Percentiles rank a stretch among this genome's conserved stretches.
Evolutionary conservation across 768 basidiomycete species (phyloP).

Genomic region (Termitomyces bulborhizus): DNA sequence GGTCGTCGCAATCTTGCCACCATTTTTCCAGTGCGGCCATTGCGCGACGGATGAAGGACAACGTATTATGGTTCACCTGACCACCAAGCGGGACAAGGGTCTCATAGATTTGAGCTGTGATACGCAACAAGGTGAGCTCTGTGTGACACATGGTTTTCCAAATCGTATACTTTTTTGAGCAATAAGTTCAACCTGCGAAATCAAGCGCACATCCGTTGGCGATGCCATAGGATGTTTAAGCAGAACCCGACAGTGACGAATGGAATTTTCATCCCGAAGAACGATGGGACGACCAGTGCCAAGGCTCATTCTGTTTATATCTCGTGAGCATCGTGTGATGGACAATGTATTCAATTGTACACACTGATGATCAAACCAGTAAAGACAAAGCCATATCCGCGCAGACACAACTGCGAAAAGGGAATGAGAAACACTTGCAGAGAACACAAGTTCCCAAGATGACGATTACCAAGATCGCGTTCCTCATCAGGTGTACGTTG

Average conservation of each 20-base stretch:
- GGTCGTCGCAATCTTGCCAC: slow-evolving; percentile 84
- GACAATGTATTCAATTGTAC: slow-evolving; percentile 21
- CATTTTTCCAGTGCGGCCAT: slow-evolving; percentile 85
- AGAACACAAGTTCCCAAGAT: neutral
- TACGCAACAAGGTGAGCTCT: slow-evolving; percentile 1
- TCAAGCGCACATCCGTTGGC: slow-evolving; percentile 82
- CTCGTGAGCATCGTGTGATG: slow-evolving; percentile 3
- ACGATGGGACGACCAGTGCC: slow-evolving; percentile 90
- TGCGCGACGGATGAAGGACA: slow-evolving; percentile 84
- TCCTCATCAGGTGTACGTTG: slow-evolving; percentile 76
- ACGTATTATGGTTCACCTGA: slow-evolving; percentile 77
- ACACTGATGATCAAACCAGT: slow-evolving; percentile 95
- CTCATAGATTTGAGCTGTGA: slow-evolving; percentile 85
- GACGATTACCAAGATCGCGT: slow-evolving; percentile 65
- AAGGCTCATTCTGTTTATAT: slow-evolving; percentile 66
- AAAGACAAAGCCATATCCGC: slow-evolving; percentile 90
- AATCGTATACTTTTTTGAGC: slow-evolving; percentile 70
- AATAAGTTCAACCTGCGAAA: slow-evolving; percentile 86
- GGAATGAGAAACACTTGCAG: neutral
- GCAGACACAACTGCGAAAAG: slow-evolving; percentile 71
- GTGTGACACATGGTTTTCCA: neutral
- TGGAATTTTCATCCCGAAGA: slow-evolving; percentile 82
- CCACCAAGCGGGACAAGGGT: slow-evolving; percentile 83
- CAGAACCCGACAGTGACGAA: slow-evolving; percentile 77
- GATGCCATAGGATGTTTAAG: slow-evolving; percentile 84